Conservation (phyloP, 495 filamentous ascomycete species). For the Tricharina praecox region DNA sequence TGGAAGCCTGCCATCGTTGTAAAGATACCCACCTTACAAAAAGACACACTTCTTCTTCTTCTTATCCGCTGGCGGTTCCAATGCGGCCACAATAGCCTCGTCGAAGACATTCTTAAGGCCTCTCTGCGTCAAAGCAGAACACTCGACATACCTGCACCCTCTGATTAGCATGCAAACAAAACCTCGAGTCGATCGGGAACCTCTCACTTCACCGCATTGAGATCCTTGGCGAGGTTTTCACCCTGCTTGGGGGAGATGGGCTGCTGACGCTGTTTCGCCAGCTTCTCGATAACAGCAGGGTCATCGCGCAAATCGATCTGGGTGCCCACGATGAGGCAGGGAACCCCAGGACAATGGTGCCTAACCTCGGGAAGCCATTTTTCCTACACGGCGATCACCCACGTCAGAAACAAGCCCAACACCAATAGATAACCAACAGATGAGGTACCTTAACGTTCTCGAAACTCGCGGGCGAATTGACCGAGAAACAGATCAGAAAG, state of each 20-base stretch:
- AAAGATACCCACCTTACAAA: constrained; percentile 16
- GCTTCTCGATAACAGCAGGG: constrained; percentile 69
- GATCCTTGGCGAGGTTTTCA: constrained; percentile 86
- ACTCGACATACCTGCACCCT: constrained; percentile 60
- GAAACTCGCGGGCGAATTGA: constrained; percentile 96
- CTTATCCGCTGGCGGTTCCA: constrained; percentile 52
- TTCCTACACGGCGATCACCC: constrained; percentile 42
- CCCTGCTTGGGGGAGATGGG: constrained; percentile 85
- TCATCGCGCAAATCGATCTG: constrained; percentile 95
- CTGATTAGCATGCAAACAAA: not conserved
- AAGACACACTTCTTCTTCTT: constrained; percentile 18
- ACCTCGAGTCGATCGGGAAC: no score
- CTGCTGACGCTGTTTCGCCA: constrained; percentile 85
- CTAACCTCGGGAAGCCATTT: constrained; percentile 99
- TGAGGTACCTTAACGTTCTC: constrained; percentile 62
- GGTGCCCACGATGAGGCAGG: constrained; percentile 89
- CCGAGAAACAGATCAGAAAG: constrained; percentile 96
- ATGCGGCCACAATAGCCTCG: constrained; percentile 83
- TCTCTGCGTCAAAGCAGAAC: constrained; percentile 92
- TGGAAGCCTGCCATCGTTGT: no score
- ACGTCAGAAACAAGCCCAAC: constrained; percentile 2
- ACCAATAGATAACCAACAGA: not conserved
- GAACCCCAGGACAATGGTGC: constrained; percentile 94
- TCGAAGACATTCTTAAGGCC: constrained; percentile 99
- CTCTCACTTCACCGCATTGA: constrained; percentile 70